These are phyloP conservation scores for Leccinum fibrillosum DNA, from an alignment of 768 basidiomycete species.

Conservation along the genomic window DNA sequence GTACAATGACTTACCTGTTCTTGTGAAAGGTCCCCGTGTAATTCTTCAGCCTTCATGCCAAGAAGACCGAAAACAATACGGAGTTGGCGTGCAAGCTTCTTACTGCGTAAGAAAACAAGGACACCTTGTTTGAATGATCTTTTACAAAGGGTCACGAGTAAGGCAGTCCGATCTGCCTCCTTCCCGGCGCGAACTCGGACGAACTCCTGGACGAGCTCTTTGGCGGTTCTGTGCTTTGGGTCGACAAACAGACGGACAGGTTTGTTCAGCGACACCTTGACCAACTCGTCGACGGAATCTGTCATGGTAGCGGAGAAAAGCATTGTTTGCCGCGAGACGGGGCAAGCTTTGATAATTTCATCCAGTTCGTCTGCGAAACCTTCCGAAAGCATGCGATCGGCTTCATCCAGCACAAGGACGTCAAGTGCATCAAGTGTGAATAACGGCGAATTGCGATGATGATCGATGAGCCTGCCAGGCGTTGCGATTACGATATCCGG, in stretches of 20 bases:
- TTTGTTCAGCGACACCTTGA: slow-evolving; percentile 88
- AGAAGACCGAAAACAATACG: slow-evolving; percentile 86
- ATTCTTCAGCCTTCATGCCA: slow-evolving; percentile 86
- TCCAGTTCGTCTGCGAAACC: slow-evolving; percentile 93
- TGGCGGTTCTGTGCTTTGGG: slow-evolving; percentile 83
- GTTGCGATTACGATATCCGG: slow-evolving; percentile 97
- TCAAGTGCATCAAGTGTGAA: slow-evolving; percentile 93
- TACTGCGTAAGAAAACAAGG: slow-evolving; percentile 94
- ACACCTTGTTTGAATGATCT: slow-evolving; percentile 80
- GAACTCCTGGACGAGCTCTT: slow-evolving; percentile 89
- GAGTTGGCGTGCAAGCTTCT: slow-evolving; percentile 97
- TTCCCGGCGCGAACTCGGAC: slow-evolving; percentile 83
- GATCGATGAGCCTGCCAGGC: slow-evolving; percentile 96
- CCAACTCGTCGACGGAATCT: slow-evolving; percentile 90
- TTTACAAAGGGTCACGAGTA: slow-evolving; percentile 82
- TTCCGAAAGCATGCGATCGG: slow-evolving; percentile 94
- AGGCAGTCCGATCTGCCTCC: slow-evolving; percentile 70
- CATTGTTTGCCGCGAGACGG: slow-evolving; percentile 90
- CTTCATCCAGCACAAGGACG: slow-evolving; percentile 93
- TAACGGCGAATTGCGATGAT: slow-evolving; percentile 90
- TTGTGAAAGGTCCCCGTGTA: slow-evolving; percentile 95
- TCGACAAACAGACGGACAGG: slow-evolving; percentile 96
- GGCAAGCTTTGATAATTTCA: slow-evolving; percentile 92
- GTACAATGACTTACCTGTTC: slow-evolving; percentile 65
- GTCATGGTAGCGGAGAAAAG: slow-evolving; percentile 99